Percentiles rank a stretch among this genome's conserved stretches.
phyloP scores from a whole-genome alignment of 371 early-diverging fungal species.

The Apophysomyces ossiformis region DNA sequence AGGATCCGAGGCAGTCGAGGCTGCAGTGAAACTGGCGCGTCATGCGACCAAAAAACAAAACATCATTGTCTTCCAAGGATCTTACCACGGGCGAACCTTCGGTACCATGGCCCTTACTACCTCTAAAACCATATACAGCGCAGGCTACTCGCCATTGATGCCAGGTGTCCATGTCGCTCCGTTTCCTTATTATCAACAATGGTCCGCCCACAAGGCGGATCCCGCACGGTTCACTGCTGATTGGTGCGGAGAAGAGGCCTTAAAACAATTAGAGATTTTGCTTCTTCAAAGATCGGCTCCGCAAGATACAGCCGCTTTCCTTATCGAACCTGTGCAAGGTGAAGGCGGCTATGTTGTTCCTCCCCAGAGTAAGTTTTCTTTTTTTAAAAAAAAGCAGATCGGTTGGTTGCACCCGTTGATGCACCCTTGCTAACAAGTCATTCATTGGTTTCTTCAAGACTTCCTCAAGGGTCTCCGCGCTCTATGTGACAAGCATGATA shows the following conservation, averaged over 20 bases:
- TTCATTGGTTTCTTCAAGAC: slow-evolving; percentile 15
- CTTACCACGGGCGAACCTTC: slow-evolving; percentile 64
- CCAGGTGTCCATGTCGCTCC: slow-evolving; percentile 61
- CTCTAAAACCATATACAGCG: slow-evolving; percentile 59
- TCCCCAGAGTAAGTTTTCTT: slow-evolving; percentile 45
- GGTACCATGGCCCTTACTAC: slow-evolving; percentile 64
- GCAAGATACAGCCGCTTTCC: slow-evolving; percentile 70
- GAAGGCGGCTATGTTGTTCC: slow-evolving; percentile 87
- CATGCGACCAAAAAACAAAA: slow-evolving; percentile 63
- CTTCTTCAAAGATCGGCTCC: slow-evolving; percentile 56
- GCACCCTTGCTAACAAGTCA: neutral
- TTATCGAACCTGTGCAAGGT: slow-evolving; percentile 84
- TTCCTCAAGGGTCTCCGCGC: slow-evolving; percentile 67
- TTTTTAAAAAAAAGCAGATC: neutral
- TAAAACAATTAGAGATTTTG: slow-evolving; percentile 52
- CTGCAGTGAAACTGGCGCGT: slow-evolving; percentile 60
- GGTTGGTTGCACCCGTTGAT: too few species aligned
- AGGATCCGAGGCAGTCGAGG: slow-evolving; percentile 66
- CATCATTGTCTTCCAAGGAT: slow-evolving; percentile 58
- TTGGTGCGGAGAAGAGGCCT: slow-evolving; percentile 51
- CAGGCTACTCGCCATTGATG: slow-evolving; percentile 60
- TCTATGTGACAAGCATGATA: slow-evolving; percentile 60
- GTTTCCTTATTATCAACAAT: slow-evolving; percentile 58
- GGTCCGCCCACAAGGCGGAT: slow-evolving; percentile 47
- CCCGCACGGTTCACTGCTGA: slow-evolving; percentile 44